Evolutionary conservation across 2,329 filamentous ascomycete genomes (phyloP).

Genomic region (Grosmannia penicillata): DNA sequence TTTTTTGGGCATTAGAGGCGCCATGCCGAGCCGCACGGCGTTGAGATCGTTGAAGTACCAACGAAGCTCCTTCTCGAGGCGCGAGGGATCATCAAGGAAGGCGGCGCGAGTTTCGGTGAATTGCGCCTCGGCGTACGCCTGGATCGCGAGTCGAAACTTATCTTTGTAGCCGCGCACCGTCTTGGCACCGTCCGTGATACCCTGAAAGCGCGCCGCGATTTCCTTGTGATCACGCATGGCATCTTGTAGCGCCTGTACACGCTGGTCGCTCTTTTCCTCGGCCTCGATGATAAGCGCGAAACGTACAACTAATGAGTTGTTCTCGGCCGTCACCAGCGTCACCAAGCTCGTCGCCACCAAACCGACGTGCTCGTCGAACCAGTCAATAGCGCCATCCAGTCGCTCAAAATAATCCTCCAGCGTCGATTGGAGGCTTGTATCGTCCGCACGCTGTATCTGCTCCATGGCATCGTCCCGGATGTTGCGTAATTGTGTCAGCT

Average conservation of each 20-base stretch:
- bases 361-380: conserved; percentile 92
- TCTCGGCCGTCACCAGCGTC: conserved; percentile 70
- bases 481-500: conserved; percentile 79
- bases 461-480: conserved; percentile 94
- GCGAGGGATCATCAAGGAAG: conserved; percentile 71
- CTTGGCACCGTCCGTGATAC: conserved; percentile 85
- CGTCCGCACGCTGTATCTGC: conserved; percentile 70
- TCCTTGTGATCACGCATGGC: conserved; percentile 93
- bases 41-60: conserved; percentile 99
- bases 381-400: conserved; percentile 75
- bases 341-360: conserved; percentile 82
- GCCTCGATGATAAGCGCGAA: conserved; percentile 86
- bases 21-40: conserved; percentile 86
- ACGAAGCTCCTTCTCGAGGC: conserved; percentile 73
- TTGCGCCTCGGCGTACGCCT: conserved; percentile 55
- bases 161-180: conserved; percentile 92
- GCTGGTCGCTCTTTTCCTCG: conserved; percentile 91
- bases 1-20: conserved; percentile 80
- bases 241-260: conserved; percentile 80
- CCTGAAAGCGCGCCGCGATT: conserved; percentile 83
- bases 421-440: conserved; percentile 62
- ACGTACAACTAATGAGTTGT: conserved; percentile 78
- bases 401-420: conserved; percentile 80
- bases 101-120: conserved; percentile 57
- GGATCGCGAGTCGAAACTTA: conserved; percentile 75